A percentile compares a stretch with the other conserved stretches of the same genome.
Conservation (phyloP, 1,284 basidiomycete species). For the Golubevia sp. region DNA sequence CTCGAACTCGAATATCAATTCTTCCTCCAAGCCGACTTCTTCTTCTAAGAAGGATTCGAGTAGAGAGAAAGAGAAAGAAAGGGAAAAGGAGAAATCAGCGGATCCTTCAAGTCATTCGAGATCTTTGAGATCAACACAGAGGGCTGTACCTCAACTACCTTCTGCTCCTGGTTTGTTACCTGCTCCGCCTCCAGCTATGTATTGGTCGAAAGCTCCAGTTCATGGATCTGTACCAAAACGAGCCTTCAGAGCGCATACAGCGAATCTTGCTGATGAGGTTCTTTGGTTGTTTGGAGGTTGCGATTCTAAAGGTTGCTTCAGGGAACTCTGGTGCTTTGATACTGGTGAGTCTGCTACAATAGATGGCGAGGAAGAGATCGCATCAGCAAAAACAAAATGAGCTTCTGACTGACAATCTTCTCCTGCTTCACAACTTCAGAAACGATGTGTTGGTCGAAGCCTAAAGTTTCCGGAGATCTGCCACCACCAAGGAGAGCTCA, state of each 20-base stretch:
- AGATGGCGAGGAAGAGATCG: neutral
- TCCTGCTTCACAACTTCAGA: conserved; percentile 65
- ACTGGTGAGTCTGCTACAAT: conserved; percentile 67
- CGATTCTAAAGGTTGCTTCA: conserved; percentile 76
- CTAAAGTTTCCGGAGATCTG: conserved; percentile 73
- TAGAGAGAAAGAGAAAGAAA: conserved; percentile 73
- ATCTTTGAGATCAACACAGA: neutral
- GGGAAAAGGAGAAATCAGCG: conserved; percentile 23
- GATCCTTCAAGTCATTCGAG: conserved; percentile 10
- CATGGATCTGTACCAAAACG: conserved; percentile 76
- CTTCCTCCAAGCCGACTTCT: too few relatives aligned
- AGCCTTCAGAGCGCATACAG: conserved; percentile 80
- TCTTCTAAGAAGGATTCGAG: too few relatives aligned
- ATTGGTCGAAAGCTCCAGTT: conserved; percentile 82
- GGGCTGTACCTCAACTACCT: conserved; percentile 19
- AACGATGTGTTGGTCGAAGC: conserved; percentile 84
- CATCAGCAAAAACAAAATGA: too few relatives aligned
- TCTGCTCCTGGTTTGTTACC: conserved; percentile 27
- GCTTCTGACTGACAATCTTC: neutral
- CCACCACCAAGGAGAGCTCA: conserved; percentile 85
- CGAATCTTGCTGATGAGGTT: conserved; percentile 77
- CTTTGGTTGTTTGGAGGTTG: conserved; percentile 90
- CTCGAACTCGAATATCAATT: too few relatives aligned
- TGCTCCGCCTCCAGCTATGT: conserved; percentile 67
- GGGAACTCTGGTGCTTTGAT: conserved; percentile 83